phyloP scores from a whole-genome alignment of 1,284 basidiomycete species.

The Cryptococcus maquisensis region DNA sequence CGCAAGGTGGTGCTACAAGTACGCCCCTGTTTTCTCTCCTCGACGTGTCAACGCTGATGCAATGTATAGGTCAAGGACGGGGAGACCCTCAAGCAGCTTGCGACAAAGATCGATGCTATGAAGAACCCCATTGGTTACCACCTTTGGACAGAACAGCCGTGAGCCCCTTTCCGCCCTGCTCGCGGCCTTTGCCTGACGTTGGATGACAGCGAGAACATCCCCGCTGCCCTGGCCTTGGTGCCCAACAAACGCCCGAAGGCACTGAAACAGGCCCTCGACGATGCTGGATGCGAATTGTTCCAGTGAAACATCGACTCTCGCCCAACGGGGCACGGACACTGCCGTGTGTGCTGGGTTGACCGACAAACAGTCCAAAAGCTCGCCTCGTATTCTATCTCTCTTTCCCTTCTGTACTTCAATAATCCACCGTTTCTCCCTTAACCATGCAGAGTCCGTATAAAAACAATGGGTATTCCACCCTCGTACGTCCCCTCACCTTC shows the following conservation, averaged over 20 bases:
- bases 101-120: slow-evolving; percentile 31
- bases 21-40: not conserved
- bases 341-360: no score
- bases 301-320: slow-evolving; percentile 13
- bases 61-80: slow-evolving; percentile 36
- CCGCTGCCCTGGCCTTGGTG: slow-evolving; percentile 52
- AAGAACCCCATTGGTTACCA: slow-evolving; percentile 41
- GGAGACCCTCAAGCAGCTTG: slow-evolving; percentile 32
- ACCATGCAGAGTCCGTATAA: no score
- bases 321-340: not conserved
- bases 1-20: slow-evolving; percentile 45
- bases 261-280: slow-evolving; percentile 48
- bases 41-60: not conserved
- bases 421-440: no score
- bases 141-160: slow-evolving; percentile 54
- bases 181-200: not conserved
- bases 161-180: slow-evolving; percentile 3
- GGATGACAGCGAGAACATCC: slow-evolving; percentile 43
- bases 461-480: no score
- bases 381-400: no score
- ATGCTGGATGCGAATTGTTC: slow-evolving; percentile 43
- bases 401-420: no score
- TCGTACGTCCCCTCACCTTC: no score
- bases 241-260: slow-evolving; percentile 52
- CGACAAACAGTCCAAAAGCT: no score